A percentile compares a stretch with the other conserved stretches of the same genome.
Evolutionary conservation across 2,329 filamentous ascomycete genomes (phyloP).

Genomic region (Alternaria incomplexa): DNA sequence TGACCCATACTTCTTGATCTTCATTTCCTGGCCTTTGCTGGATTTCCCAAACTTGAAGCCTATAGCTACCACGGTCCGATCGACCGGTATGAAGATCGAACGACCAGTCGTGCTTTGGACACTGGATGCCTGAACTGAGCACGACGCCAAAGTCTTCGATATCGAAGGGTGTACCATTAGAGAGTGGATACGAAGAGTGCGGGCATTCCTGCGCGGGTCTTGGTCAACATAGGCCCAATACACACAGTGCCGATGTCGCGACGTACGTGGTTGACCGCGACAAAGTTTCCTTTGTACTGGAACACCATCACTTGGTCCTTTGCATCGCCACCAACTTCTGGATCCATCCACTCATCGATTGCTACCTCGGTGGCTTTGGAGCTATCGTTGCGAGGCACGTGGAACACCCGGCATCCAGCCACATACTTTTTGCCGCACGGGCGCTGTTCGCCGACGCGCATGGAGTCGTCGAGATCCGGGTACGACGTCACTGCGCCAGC

Average conservation of each 20-base stretch:
- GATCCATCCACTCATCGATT: slow-evolving; percentile 37
- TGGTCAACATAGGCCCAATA: not conserved
- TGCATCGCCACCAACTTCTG: slow-evolving; percentile 19
- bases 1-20: slow-evolving; percentile 38
- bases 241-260: no score
- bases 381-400: slow-evolving; percentile 32
- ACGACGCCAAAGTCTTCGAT: slow-evolving; percentile 75
- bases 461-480: slow-evolving; percentile 21
- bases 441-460: slow-evolving; percentile 23
- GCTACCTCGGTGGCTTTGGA: slow-evolving; percentile 19
- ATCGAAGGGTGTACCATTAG: slow-evolving; percentile 67
- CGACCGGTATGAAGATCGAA: slow-evolving; percentile 71
- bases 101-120: slow-evolving; percentile 74
- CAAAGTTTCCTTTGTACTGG: slow-evolving; percentile 66
- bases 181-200: slow-evolving; percentile 70
- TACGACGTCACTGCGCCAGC: slow-evolving; percentile 27
- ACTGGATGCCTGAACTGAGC: slow-evolving; percentile 67
- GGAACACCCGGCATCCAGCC: slow-evolving; percentile 32
- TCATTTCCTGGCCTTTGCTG: slow-evolving; percentile 49
- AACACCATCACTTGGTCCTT: slow-evolving; percentile 71
- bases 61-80: slow-evolving; percentile 68
- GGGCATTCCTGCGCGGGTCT: slow-evolving; percentile 57
- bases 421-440: slow-evolving; percentile 17
- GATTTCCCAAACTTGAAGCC: slow-evolving; percentile 68
- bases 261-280: slow-evolving; percentile 71